Base-by-base conservation (phyloP, 139 green algal genomes). In the Desmodesmus armatus region DNA sequence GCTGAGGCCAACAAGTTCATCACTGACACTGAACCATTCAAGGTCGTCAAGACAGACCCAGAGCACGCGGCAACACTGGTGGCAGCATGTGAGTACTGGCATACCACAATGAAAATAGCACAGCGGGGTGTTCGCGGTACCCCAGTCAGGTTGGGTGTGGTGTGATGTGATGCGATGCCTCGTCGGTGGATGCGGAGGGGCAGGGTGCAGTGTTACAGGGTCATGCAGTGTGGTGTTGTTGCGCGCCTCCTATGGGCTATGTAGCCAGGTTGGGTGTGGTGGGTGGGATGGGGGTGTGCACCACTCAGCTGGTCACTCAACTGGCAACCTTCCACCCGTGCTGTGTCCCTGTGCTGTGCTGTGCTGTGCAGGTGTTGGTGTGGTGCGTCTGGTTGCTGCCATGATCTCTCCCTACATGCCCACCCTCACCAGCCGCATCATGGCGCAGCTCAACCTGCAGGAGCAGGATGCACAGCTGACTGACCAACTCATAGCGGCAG, bases 321-420 rank as follows among this genome's bases (percentile, higher is more conserved):
- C n/a, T n/a, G n/a, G n/a, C n/a, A n/a, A n/a, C n/a, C n/a, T 31
- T 40, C 23, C 62, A 23, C 9, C 7, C 33, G 17, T 67, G 40
- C n/a, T 51, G 7, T 43, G 63, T 60, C 21, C 21, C 40, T 37
- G 41, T 78, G 25, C 17, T 69, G n/a, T 67, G 23, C 17, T 47
- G 55, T 15, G 25, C 49, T n/a, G n/a, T 71, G 77, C 77, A 49
- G 93, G 92, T 75, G 83, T 95, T 58, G 97, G 97, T 40, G 58
- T 99, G 44, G 92, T 97, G 69, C 84, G 87, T 29, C 72, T 99
- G 77, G 88, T 98, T 60, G 94, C 94, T 21, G 91, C 92, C 13
- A 88, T 99, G 39, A 87, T 99, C 81, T 62, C 93, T 69, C 97
- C 97, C 60, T 99, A 96, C 93, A 98, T 98, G 94, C 97, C 97